Base-by-base conservation (phyloP, 805 yeast genomes). In the Candida ulmi region DNA sequence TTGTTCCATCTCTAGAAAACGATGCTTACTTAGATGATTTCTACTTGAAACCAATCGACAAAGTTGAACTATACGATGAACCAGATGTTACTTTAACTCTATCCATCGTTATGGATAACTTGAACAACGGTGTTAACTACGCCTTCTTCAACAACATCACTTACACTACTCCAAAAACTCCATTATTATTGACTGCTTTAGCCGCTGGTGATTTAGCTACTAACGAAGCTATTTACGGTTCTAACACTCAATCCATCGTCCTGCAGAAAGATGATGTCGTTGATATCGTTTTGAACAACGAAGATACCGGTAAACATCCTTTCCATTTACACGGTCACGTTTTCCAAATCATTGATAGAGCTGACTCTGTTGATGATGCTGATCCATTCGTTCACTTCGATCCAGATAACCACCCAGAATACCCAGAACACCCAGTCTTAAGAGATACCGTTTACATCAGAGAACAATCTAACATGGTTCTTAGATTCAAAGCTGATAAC, bases 141-240 rank as follows among this genome's bases (percentile, higher is more conserved):
- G 98, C 98, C n/a, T 84, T 91, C 68, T 88, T 91, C 82, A 90
- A 91, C 72, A 83, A 87, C 59, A 70, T 85, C 56, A 75, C 95
- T 18, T 93, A 76, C 64, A 68, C 75, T 27, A 60, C 75, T 29
- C 96, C 98, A 47, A 83, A 78, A 63, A 95, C 91, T 13, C 99
- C 99, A 36, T 68, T 90, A 6, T 67, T 93, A 44, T 73, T 78
- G 63, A 78, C 96, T 4, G 96, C 76, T n/a, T 58, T 88, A 53
- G 68, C 82, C 33, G 74, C 95, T 27, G 87, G 86, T 35, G 74
- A 80, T 2, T 57, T 65, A 38, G 76, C 83, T 21, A 63, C 72
- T 28, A 68, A 78, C 52, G 65, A 71, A 13, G 42, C 51, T 17
- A 68, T 83, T 33, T 85, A 80, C 51, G 99, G 99, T 52, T 61